These are phyloP conservation scores for Amphicarpaea edgeworthii DNA, from an alignment of 306 rosid species.

Conservation along the genomic window DNA sequence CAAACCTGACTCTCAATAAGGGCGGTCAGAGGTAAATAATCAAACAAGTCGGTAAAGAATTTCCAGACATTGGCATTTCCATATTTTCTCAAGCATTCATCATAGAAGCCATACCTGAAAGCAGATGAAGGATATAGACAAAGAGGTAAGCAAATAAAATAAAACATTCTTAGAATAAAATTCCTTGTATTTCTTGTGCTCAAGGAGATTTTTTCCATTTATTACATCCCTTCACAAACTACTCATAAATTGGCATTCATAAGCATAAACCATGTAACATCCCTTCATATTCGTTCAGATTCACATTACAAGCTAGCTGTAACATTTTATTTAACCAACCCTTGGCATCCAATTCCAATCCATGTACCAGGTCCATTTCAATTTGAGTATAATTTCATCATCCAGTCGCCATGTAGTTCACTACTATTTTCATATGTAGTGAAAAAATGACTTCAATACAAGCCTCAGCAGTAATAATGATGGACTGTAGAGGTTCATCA, in stretches of 20 bases:
- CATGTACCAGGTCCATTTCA: not conserved
- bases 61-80: conserved; percentile 99
- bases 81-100: conserved; percentile 96
- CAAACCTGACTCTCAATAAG: conserved; percentile 98
- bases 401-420: not conserved
- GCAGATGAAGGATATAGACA: conserved; percentile 38
- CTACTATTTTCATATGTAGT: conserved; percentile 6
- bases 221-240: not conserved
- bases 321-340: conserved; percentile 18
- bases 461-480: not conserved
- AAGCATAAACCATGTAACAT: conserved; percentile 21
- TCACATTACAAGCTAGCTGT: not conserved
- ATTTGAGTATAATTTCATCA: conserved; percentile 11
- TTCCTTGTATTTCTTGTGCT: not conserved
- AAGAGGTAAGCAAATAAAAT: conserved; percentile 39
- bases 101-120: conserved; percentile 98
- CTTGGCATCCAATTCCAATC: too few species aligned
- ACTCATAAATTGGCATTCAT: conserved; percentile 13
- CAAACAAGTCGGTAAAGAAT: conserved; percentile 89
- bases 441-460: conserved; percentile 14
- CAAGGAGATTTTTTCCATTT: not conserved
- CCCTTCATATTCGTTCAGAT: conserved; percentile 3
- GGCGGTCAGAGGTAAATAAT: conserved; percentile 96
- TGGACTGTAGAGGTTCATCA: not conserved
- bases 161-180: conserved; percentile 4